A percentile compares a stretch with the other conserved stretches of the same genome.
Conservation (phyloP, 2,329 filamentous ascomycete genomes). For the Fusarium sublunatum region DNA sequence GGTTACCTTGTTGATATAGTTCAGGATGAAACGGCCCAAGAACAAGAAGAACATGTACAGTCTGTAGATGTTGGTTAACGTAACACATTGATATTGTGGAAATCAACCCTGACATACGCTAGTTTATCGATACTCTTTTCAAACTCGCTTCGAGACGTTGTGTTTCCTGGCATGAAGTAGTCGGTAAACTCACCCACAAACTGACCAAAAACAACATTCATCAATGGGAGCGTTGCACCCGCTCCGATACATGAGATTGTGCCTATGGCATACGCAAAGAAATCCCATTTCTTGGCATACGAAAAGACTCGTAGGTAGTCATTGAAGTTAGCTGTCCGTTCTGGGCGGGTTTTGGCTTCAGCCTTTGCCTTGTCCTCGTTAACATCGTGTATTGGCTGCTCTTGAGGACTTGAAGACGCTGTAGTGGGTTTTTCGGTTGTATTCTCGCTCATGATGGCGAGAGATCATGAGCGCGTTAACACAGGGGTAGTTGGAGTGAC, state of each 20-base stretch:
- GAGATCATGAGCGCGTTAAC: conserved; percentile 6
- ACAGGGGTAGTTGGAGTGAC: neutral
- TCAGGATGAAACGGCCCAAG: conserved; percentile 70
- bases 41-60: conserved; percentile 79
- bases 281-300: no score
- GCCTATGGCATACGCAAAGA: conserved; percentile 57
- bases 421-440: conserved; percentile 27
- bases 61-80: conserved; percentile 48
- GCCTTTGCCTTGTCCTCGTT: conserved; percentile 46
- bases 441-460: conserved; percentile 28
- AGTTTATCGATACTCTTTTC: conserved; percentile 56
- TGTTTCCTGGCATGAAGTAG: conserved; percentile 52
- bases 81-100: neutral
- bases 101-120: conserved; percentile 51
- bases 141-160: conserved; percentile 54
- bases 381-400: conserved; percentile 3
- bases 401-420: conserved; percentile 16
- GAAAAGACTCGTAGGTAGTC: conserved; percentile 54
- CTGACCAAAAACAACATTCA: conserved; percentile 69
- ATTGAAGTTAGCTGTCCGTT: conserved; percentile 58
- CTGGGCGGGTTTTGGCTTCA: conserved; percentile 54
- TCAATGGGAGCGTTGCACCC: conserved; percentile 66
- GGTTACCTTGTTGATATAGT: conserved; percentile 68
- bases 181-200: conserved; percentile 62
- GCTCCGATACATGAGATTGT: conserved; percentile 62